Conservation (phyloP, 2,329 filamentous ascomycete genomes). For the Exophiala sp. region DNA sequence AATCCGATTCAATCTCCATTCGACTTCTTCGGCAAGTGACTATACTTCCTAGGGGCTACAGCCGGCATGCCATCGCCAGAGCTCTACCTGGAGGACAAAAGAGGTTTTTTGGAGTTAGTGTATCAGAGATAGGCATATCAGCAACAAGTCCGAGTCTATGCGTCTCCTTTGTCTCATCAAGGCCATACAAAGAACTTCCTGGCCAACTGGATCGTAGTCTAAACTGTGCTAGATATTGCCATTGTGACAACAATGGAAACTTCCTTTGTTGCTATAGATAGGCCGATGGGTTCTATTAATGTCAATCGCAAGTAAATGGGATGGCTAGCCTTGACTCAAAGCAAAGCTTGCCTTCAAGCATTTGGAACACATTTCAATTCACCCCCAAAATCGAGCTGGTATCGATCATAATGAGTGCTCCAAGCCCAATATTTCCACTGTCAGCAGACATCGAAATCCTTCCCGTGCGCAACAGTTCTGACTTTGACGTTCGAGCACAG, state of each 20-base stretch:
- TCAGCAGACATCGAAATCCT: constrained; percentile 1
- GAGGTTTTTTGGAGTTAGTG: too few relatives aligned
- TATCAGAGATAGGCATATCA: too few relatives aligned
- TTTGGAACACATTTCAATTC: not conserved
- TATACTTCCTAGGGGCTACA: too few relatives aligned
- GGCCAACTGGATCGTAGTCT: too few relatives aligned
- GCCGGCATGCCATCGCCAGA: too few relatives aligned
- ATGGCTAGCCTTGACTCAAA: not conserved
- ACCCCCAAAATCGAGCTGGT: not conserved
- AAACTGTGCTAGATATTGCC: not conserved
- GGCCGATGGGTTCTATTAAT: not conserved
- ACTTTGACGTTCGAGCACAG: not conserved
- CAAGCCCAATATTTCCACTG: constrained; percentile 1
- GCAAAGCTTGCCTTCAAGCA: not conserved
- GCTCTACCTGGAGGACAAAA: too few relatives aligned
- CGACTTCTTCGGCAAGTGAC: too few relatives aligned
- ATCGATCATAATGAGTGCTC: constrained; percentile 3
- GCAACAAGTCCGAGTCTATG: too few relatives aligned
- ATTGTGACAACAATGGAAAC: not conserved
- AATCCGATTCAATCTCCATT: too few relatives aligned
- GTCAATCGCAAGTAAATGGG: not conserved
- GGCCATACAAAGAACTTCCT: too few relatives aligned
- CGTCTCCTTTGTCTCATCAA: too few relatives aligned
- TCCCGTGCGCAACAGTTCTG: not conserved
- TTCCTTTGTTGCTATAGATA: not conserved